Evolutionary conservation across 495 filamentous ascomycete genomes (phyloP).

Genomic region (Tuber magnatum): DNA sequence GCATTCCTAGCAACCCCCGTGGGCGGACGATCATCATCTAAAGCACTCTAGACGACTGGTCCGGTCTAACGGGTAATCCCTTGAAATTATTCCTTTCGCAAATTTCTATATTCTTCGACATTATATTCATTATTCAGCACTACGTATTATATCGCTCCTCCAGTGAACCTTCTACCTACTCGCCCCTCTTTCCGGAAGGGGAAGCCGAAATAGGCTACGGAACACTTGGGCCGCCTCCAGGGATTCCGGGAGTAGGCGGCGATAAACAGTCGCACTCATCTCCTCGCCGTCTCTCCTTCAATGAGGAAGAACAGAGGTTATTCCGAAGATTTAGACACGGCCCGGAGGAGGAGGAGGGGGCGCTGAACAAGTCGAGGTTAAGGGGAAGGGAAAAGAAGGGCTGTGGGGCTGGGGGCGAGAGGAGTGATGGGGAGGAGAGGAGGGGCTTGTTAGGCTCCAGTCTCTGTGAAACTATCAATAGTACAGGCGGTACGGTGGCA

Average conservation of each 20-base stretch:
- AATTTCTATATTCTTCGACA: slow-evolving; percentile 75
- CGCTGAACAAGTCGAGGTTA: not conserved
- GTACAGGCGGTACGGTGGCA: not conserved
- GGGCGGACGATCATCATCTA: not conserved
- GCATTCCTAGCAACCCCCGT: not conserved
- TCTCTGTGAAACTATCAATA: not conserved
- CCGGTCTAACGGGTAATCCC: slow-evolving; percentile 81
- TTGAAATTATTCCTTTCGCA: slow-evolving; percentile 81
- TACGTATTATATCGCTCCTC: slow-evolving; percentile 60
- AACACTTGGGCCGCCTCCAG: not conserved
- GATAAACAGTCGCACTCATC: not conserved
- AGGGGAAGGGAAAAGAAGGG: not conserved
- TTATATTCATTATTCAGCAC: slow-evolving; percentile 80
- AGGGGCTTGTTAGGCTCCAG: not conserved
- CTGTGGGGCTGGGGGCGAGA: not conserved
- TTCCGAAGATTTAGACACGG: not conserved
- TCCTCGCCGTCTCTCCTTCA: not conserved
- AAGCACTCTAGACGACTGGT: slow-evolving; percentile 56
- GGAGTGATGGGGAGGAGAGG: not conserved
- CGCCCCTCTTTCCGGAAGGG: not conserved
- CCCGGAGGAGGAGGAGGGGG: not conserved
- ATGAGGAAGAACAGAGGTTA: not conserved
- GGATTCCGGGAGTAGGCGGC: not conserved
- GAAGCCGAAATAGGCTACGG: not conserved
- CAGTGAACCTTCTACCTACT: not conserved